A percentile compares a stretch with the other conserved stretches of the same genome.
These are phyloP conservation scores for Haematococcus lacustris DNA, from an alignment of 139 green algal species.

Conservation along the genomic window DNA sequence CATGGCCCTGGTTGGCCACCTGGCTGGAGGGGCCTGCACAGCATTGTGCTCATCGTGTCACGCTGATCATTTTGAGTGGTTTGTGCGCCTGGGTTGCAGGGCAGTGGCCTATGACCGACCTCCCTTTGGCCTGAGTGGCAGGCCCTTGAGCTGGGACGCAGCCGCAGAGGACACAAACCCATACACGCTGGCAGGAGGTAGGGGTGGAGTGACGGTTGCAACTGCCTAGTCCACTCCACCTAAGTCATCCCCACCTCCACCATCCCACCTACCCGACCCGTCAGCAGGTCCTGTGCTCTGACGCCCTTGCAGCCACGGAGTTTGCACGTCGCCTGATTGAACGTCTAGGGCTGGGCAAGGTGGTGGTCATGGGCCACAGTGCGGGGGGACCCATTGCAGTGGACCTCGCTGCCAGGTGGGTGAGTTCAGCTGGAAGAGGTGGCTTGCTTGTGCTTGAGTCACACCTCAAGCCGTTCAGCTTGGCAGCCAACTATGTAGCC, in stretches of 20 bases:
- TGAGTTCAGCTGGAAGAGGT: too few species aligned
- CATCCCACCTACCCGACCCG: too few species aligned
- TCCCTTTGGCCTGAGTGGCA: conserved; percentile 54
- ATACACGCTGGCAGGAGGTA: conserved; percentile 28
- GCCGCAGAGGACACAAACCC: conserved; percentile 36
- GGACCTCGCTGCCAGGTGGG: conserved; percentile 31
- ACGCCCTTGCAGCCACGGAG: neutral
- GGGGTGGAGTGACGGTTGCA: neutral
- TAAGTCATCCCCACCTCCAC: too few species aligned
- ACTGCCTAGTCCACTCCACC: too few species aligned
- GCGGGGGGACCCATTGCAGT: conserved; percentile 47
- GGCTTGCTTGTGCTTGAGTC: too few species aligned
- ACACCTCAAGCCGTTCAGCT: too few species aligned
- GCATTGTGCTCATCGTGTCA: neutral
- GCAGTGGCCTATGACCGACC: conserved; percentile 63
- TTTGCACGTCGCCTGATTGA: conserved; percentile 24
- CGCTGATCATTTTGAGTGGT: too few species aligned
- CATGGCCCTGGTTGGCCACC: too few species aligned
- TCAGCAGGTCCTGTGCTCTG: too few species aligned
- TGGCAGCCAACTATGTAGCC: too few species aligned
- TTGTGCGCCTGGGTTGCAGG: conserved; percentile 16
- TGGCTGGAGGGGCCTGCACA: neutral
- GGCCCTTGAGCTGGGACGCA: conserved; percentile 37
- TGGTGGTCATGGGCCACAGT: conserved; percentile 53
- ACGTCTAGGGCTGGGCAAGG: conserved; percentile 8